Evolutionary conservation across 2,329 filamentous ascomycete genomes (phyloP), one percentile per base, ranked within the genome.

Genomic region (Eurotiales sp.): DNA sequence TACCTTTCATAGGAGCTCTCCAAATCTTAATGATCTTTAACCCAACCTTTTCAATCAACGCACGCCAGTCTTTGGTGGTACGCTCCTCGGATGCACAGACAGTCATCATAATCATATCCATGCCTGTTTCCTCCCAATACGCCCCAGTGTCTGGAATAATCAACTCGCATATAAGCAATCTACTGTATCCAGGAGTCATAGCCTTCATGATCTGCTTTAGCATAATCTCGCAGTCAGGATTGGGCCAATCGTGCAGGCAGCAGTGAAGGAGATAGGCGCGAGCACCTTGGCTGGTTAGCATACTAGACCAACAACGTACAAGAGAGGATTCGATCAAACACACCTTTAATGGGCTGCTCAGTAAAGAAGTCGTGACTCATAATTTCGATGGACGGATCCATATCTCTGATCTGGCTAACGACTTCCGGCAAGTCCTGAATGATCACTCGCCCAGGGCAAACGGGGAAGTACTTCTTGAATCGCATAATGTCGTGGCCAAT

Each of bases 141-240:
- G 61, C 67, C 3, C 62, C 64, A 3, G 34, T 52, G 27, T 71
- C 55, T 4, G 72, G 70, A 1, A 76, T 42, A 1, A 75, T 68
- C 30, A 71, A 64, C 22, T 77, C 75, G 44, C 73, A 67, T 49
- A 77, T 71, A 6, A 77, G 54, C 21, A 77, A 63, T 10, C 59
- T 53, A 1, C 70, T 73, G 46, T 39, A 48, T 3, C 68, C 61
- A 2, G 56, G 52, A 2, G 52, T 59, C 59, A 74, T 63, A 1
- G 71, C 72, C 1, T 58, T 46, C 1, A 56, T 55, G 3, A 69
- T 55, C 12, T 65, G 57, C 6, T 58, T 57, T 12, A 63, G 40
- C 22, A 60, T 58, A 25, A 54, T 23, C 3, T 47, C 27, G 15
- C 52, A 51, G n/a, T 57, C 49, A 10, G 55, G 52, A 27, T 61